Base-by-base conservation (phyloP, 2,329 filamentous ascomycete genomes). In the Pseudocercospora musae region DNA sequence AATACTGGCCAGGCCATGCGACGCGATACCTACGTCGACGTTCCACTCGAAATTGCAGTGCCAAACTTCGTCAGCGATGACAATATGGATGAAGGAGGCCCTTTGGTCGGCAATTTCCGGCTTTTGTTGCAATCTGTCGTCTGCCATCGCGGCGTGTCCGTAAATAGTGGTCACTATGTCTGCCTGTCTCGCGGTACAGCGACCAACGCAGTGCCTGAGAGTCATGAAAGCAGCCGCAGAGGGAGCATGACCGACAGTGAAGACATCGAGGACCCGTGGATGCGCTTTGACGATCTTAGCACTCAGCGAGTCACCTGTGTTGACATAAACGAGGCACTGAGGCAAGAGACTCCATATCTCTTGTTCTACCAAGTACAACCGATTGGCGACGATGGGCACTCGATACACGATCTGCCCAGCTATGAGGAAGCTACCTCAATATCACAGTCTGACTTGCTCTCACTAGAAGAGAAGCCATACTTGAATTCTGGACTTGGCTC, bases 291-390 rank as follows among this genome's bases (percentile, higher is more conserved):
- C 73, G 95, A 99, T 74, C 80, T 98, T n/a, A 79, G 86, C 0
- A 80, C 84, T 37, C 83, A 87, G 60, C 86, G 94, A 25, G 89
- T 98, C 2, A 83, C 82, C 0, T 83, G 89, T 59, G 87, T 97
- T 54, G 86, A 96, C 70, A 89, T 97, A 66, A 88, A 90, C 64
- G 79, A 89, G 68, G 89, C 91, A 0, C 78, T 98, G 55, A 89
- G 86, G 68, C 84, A 89, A n/a, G 93, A 97, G 75, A 96, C 92
- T 75, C 94, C 95, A 0, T 98, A 98, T 74, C 84, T 98, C 6
- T 81, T 99, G 0, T 98, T 98, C 76, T 99, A 97, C 72, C 94
- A 97, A 75, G 91, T 98, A 44, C 85, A 96, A 29, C 93, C 94
- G 0, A 92, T 96, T 71, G 86, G 91, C 29, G 90, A 93, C 60